These are phyloP conservation scores for Penicillium malachiteum DNA, from an alignment of 495 filamentous ascomycete species.

Conservation along the genomic window DNA sequence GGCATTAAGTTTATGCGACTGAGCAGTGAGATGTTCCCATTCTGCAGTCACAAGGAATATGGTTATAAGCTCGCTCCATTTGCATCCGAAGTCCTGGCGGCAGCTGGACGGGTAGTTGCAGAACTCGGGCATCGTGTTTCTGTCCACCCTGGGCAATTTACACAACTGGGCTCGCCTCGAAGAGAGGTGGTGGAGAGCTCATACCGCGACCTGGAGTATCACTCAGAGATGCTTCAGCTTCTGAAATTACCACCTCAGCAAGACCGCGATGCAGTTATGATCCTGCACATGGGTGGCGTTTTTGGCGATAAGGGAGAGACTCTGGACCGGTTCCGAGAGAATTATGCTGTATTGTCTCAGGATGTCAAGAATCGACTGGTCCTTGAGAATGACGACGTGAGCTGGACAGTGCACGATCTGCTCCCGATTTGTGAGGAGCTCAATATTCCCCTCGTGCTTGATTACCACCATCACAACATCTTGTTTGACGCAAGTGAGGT, in stretches of 20 bases:
- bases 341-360: slow-evolving; percentile 64
- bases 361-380: slow-evolving; percentile 79
- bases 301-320: slow-evolving; percentile 88
- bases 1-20: slow-evolving; percentile 91
- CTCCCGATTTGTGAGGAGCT: slow-evolving; percentile 90
- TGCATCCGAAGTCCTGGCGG: slow-evolving; percentile 71
- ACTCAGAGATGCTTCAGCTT: slow-evolving; percentile 79
- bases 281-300: slow-evolving; percentile 89
- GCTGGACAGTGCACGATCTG: slow-evolving; percentile 87
- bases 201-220: slow-evolving; percentile 83
- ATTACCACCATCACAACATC: slow-evolving; percentile 97
- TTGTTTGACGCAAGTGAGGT: slow-evolving; percentile 69
- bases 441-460: slow-evolving; percentile 88
- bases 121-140: slow-evolving; percentile 83
- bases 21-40: slow-evolving; percentile 95
- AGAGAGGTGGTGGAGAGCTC: slow-evolving; percentile 71
- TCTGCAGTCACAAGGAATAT: slow-evolving; percentile 82
- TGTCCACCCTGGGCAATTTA: slow-evolving; percentile 91
- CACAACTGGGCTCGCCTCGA: slow-evolving; percentile 81
- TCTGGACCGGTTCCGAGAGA: slow-evolving; percentile 75
- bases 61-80: slow-evolving; percentile 88
- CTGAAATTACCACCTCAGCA: slow-evolving; percentile 77
- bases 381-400: slow-evolving; percentile 92
- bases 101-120: slow-evolving; percentile 74
- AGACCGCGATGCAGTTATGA: slow-evolving; percentile 89